These are phyloP conservation scores for Lecanicillium sp. DNA, from an alignment of 2,329 filamentous ascomycete species.

Conservation along the genomic window DNA sequence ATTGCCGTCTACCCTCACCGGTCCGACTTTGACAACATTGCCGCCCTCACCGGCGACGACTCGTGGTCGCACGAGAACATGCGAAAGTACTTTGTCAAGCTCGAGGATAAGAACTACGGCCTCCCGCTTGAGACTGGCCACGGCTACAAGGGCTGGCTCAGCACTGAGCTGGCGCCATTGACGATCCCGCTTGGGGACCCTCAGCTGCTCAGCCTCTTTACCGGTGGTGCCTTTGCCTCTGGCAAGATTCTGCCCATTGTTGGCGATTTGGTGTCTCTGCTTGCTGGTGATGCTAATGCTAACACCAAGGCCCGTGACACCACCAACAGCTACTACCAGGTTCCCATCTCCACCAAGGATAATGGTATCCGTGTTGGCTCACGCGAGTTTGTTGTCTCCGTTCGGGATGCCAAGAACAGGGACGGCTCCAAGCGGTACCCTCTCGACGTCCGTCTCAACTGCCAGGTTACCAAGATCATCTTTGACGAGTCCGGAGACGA, in stretches of 20 bases:
- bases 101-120: constrained; percentile 49
- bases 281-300: constrained; percentile 43
- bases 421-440: constrained; percentile 47
- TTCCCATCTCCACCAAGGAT: constrained; percentile 43
- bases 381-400: constrained; percentile 44
- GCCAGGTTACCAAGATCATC: constrained; percentile 34
- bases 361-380: constrained; percentile 39
- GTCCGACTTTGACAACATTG: constrained; percentile 46
- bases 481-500: constrained; percentile 29
- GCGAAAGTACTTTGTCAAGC: constrained; percentile 44
- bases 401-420: constrained; percentile 37
- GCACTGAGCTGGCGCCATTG: constrained; percentile 41
- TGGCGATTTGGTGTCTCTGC: constrained; percentile 31
- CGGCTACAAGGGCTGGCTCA: constrained; percentile 50
- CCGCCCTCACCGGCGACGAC: constrained; percentile 43
- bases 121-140: constrained; percentile 36
- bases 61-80: constrained; percentile 50
- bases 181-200: constrained; percentile 42
- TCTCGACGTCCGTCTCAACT: constrained; percentile 45
- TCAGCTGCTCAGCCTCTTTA: constrained; percentile 43
- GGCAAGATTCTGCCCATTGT: constrained; percentile 22
- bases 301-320: constrained; percentile 34
- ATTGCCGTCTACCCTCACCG: constrained; percentile 44
- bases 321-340: constrained; percentile 41
- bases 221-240: constrained; percentile 40